Evolutionary conservation across 2,329 filamentous ascomycete genomes (phyloP).

Genomic region (Grosmannia penicillata): DNA sequence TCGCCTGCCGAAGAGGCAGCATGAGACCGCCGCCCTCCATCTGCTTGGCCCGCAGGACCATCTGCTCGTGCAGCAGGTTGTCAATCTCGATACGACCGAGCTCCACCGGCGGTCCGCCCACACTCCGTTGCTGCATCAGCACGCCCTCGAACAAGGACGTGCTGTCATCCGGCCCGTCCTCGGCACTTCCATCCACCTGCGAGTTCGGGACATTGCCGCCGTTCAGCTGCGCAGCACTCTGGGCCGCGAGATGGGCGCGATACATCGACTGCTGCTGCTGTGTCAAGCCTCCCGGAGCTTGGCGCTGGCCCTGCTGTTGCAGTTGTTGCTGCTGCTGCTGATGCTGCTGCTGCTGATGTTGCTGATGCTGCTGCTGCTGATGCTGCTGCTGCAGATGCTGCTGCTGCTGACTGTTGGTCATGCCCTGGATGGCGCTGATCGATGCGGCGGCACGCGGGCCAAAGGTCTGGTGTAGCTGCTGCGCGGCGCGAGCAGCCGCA

Average conservation of each 20-base stretch:
- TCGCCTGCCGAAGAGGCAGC: conserved; percentile 50
- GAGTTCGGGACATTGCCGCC: conserved; percentile 26
- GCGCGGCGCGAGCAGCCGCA: conserved; percentile 39
- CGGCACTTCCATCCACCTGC: conserved; percentile 64
- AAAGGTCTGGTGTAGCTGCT: conserved; percentile 43
- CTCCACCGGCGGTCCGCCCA: conserved; percentile 37
- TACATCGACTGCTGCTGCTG: conserved; percentile 21
- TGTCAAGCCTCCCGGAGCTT: conserved; percentile 12
- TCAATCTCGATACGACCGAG: conserved; percentile 52
- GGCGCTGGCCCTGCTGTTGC: conserved; percentile 12
- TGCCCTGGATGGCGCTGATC: conserved; percentile 45
- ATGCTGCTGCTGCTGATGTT: conserved; percentile 9
- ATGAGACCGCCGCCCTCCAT: conserved; percentile 67
- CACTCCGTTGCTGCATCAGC: conserved; percentile 39
- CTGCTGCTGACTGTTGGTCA: conserved; percentile 12
- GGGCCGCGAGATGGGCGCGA: conserved; percentile 15
- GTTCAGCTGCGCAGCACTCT: conserved; percentile 24
- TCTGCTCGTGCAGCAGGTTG: conserved; percentile 50
- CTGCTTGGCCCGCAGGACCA: conserved; percentile 47
- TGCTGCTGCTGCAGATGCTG: conserved; percentile 10
- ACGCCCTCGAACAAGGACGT: conserved; percentile 42
- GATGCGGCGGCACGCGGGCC: conserved; percentile 50
- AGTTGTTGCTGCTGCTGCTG: conserved; percentile 10
- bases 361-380: conserved; percentile 10
- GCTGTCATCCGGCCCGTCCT: conserved; percentile 51